A percentile compares a stretch with the other conserved stretches of the same genome.
phyloP scores from a whole-genome alignment of 1,284 basidiomycete genomes.

The Rhodotorula sp. region DNA sequence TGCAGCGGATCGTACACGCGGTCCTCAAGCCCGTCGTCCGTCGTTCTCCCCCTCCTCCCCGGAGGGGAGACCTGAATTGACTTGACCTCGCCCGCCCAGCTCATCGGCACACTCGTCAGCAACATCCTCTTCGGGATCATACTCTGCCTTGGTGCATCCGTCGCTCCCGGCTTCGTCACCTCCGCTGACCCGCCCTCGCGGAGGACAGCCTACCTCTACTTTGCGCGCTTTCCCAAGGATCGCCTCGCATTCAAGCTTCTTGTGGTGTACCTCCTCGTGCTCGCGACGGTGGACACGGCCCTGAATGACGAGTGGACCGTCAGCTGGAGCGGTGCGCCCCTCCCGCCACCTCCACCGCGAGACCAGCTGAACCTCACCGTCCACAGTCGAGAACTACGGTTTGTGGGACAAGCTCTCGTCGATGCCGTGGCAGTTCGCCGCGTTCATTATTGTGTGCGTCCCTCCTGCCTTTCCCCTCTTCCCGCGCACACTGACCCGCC shows the following conservation, averaged over 20 bases:
- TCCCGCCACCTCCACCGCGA: background rate
- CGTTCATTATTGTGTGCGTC: background rate
- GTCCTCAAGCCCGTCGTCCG: too few species aligned
- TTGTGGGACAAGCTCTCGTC: background rate
- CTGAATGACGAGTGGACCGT: background rate
- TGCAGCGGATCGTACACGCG: too few species aligned
- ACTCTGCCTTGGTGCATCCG: background rate
- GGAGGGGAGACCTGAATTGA: too few species aligned
- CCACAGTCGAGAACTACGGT: background rate
- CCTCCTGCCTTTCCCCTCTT: background rate
- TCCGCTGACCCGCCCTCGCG: too few species aligned
- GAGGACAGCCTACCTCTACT: too few species aligned
- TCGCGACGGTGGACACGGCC: background rate
- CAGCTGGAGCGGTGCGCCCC: background rate
- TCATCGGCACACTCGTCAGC: background rate
- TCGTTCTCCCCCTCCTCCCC: too few species aligned
- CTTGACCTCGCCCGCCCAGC: background rate
- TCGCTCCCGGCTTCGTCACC: background rate
- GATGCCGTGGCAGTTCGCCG: background rate
- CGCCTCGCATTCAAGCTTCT: slow-evolving; percentile 1
- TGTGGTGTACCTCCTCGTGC: background rate
- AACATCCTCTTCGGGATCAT: background rate
- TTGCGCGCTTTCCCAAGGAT: background rate
- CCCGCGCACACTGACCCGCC: background rate
- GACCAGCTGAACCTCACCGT: background rate